phyloP scores from a whole-genome alignment of 208 protist genomes.

The Polymyxa betae region DNA sequence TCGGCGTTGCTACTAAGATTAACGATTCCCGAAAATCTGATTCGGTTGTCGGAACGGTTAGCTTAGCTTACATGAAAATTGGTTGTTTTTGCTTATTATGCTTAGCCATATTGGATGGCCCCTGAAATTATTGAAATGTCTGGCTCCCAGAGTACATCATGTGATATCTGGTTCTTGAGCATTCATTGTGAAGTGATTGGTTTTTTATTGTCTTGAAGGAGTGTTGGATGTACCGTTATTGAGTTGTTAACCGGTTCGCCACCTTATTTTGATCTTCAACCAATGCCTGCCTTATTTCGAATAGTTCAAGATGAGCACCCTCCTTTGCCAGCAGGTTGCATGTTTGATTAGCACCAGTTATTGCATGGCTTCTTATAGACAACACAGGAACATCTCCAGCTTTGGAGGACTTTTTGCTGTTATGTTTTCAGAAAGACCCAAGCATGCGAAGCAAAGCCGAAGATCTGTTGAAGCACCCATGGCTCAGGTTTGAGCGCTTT shows the following conservation, averaged over 20 bases:
- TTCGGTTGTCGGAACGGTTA: constrained; percentile 72
- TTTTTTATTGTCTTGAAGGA: constrained; percentile 82
- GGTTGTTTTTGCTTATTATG: background rate
- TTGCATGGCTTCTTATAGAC: background rate
- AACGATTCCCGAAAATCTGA: constrained; percentile 21
- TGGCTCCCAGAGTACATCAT: constrained; percentile 71
- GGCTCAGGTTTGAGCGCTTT: too few species aligned
- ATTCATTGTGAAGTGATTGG: constrained; percentile 85
- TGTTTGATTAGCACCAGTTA: background rate
- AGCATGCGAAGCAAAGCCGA: constrained; percentile 70
- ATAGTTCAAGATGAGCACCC: constrained; percentile 81
- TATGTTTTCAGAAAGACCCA: constrained; percentile 82
- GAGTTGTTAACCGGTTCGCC: constrained; percentile 84
- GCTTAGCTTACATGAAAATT: constrained; percentile 58
- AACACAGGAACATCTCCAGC: background rate
- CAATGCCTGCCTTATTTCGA: constrained; percentile 81
- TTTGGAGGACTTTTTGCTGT: constrained; percentile 76
- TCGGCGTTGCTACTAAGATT: constrained; percentile 92
- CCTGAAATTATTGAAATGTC: constrained; percentile 84
- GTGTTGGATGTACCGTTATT: constrained; percentile 85
- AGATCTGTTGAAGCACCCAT: constrained; percentile 75
- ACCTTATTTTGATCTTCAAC: constrained; percentile 84
- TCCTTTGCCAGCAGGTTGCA: constrained; percentile 73
- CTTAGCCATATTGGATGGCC: constrained; percentile 84
- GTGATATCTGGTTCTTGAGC: constrained; percentile 87